Conservation (phyloP, 495 filamentous ascomycete species). For the Recurvomyces mirabilis region DNA sequence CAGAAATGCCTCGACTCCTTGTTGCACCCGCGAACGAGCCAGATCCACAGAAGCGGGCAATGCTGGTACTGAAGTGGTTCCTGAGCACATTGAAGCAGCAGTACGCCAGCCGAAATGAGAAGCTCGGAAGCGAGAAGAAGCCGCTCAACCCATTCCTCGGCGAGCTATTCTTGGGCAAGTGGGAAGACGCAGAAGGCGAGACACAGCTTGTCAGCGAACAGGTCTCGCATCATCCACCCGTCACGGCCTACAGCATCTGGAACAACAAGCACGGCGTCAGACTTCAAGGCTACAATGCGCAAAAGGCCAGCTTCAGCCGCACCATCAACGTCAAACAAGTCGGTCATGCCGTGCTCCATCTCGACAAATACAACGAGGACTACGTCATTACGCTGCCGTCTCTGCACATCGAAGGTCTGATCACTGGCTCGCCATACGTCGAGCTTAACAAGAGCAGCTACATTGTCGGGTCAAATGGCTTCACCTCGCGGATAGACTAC, state of each 20-base stretch:
- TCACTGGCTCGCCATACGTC: conserved; percentile 82
- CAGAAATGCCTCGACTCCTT: conserved; percentile 81
- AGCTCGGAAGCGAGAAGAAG: conserved; percentile 78
- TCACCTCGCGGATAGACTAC: conserved; percentile 86
- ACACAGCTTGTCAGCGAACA: conserved; percentile 58
- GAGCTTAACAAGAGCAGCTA: conserved; percentile 74
- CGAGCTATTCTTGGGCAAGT: conserved; percentile 81
- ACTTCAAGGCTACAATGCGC: conserved; percentile 94
- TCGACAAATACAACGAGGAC: conserved; percentile 58
- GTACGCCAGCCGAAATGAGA: conserved; percentile 82
- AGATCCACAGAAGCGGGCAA: conserved; percentile 70
- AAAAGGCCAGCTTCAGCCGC: conserved; percentile 84
- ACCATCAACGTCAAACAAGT: conserved; percentile 95
- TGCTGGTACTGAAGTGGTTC: conserved; percentile 94
- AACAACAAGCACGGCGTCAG: conserved; percentile 74
- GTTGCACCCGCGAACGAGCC: conserved; percentile 72
- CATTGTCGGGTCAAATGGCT: conserved; percentile 78
- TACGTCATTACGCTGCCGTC: conserved; percentile 87
- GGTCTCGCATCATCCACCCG: conserved; percentile 93
- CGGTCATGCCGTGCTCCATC: conserved; percentile 76
- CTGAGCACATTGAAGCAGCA: conserved; percentile 90
- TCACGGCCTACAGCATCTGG: conserved; percentile 84
- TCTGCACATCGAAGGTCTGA: conserved; percentile 87
- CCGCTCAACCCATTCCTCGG: conserved; percentile 67
- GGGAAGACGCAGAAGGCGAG: conserved; percentile 65